Percentiles rank a stretch among this genome's conserved stretches.
These are phyloP conservation scores for Alternaria atra DNA, from an alignment of 2,329 filamentous ascomycete genomes.

Conservation along the genomic window DNA sequence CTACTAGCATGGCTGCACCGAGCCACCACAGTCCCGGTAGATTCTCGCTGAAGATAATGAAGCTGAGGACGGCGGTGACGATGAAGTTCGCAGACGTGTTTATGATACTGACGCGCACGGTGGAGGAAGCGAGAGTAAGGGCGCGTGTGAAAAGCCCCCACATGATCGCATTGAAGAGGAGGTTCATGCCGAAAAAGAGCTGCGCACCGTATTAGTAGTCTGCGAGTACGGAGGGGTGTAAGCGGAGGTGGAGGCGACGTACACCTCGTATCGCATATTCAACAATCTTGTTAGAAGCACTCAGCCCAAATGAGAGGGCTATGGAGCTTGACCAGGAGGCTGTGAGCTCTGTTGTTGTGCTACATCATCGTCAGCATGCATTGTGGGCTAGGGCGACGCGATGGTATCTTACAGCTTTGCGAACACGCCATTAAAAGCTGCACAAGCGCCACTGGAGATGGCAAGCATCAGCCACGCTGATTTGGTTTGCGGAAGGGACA, in stretches of 20 bases:
- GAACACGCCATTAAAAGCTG: conserved; percentile 83
- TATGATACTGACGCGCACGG: conserved; percentile 81
- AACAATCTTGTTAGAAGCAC: conserved; percentile 56
- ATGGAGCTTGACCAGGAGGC: conserved; percentile 61
- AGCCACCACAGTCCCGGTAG: conserved; percentile 80
- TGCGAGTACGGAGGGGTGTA: conserved; percentile 8
- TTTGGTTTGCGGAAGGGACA: conserved; percentile 35
- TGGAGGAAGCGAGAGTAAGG: conserved; percentile 76
- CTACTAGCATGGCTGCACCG: conserved; percentile 75
- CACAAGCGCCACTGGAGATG: conserved; percentile 77
- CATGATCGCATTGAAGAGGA: conserved; percentile 81
- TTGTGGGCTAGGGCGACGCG: conserved; percentile 1
- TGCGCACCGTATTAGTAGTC: conserved; percentile 44
- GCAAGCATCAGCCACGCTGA: conserved; percentile 69
- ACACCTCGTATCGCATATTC: conserved; percentile 63
- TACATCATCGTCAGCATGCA: conserved; percentile 38
- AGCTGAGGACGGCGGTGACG: conserved; percentile 76
- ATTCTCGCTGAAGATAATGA: conserved; percentile 74
- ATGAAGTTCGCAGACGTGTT: conserved; percentile 86
- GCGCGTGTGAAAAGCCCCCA: conserved; percentile 85
- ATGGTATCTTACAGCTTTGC: conserved; percentile 73
- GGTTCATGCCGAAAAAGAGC: conserved; percentile 79
- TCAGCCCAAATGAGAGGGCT: conserved; percentile 58
- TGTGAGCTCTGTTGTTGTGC: conserved; percentile 69
- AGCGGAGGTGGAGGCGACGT: conserved; percentile 38